These are phyloP conservation scores for Termitomyces sp. DNA, from an alignment of 768 basidiomycete species.

Conservation along the genomic window DNA sequence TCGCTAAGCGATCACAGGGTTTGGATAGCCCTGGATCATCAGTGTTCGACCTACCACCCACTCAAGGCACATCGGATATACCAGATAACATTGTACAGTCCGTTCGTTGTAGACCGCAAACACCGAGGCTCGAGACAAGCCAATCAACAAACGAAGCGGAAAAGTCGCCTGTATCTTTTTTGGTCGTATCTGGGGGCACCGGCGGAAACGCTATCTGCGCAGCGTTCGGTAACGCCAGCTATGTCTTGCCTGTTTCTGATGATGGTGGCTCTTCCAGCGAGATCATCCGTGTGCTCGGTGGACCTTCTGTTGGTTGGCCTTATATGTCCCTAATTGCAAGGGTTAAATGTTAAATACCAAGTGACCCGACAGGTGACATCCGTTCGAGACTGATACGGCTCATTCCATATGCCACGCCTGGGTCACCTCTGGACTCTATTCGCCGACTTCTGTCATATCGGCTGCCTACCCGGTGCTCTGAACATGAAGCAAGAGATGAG, in stretches of 20 bases:
- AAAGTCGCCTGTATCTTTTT: constrained; percentile 34
- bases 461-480: constrained; percentile 59
- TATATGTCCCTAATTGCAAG: neutral
- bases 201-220: constrained; percentile 89
- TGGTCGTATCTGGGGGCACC: constrained; percentile 90
- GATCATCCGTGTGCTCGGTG: constrained; percentile 86
- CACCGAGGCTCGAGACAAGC: constrained; percentile 1
- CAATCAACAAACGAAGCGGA: neutral
- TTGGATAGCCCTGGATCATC: constrained; percentile 63
- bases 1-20: constrained; percentile 4
- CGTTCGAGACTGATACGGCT: constrained; percentile 85
- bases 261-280: constrained; percentile 95
- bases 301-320: constrained; percentile 69
- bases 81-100: constrained; percentile 4
- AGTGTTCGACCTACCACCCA: constrained; percentile 71
- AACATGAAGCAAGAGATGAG: constrained; percentile 76
- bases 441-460: constrained; percentile 75
- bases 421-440: constrained; percentile 68
- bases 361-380: constrained; percentile 59
- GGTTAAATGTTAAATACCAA: neutral
- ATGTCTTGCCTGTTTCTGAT: constrained; percentile 90
- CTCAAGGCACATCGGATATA: constrained; percentile 22
- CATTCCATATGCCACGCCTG: constrained; percentile 59
- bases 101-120: neutral
- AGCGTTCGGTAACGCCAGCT: constrained; percentile 73